A percentile compares a stretch with the other conserved stretches of the same genome.
phyloP scores from a whole-genome alignment of 2,329 filamentous ascomycete species.

The Pseudonectria buxi region DNA sequence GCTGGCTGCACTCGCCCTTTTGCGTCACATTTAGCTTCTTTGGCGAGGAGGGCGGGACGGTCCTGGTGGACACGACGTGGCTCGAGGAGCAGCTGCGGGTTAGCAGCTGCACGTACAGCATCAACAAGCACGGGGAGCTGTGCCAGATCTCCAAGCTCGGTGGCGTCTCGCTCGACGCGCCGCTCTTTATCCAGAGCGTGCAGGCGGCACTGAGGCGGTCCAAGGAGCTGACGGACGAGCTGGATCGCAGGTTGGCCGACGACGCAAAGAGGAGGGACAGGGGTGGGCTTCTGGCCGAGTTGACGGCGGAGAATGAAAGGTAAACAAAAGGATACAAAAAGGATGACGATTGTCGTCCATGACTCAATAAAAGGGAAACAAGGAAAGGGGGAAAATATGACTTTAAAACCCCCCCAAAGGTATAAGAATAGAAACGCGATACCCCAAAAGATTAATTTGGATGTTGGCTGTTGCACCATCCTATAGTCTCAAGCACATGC shows the following conservation, averaged over 20 bases:
- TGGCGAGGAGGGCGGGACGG: slow-evolving; percentile 58
- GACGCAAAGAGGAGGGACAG: slow-evolving; percentile 73
- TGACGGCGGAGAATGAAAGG: slow-evolving; percentile 78
- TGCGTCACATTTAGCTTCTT: slow-evolving; percentile 89
- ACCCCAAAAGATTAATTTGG: slow-evolving; percentile 16
- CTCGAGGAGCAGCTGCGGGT: slow-evolving; percentile 71
- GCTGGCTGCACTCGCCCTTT: slow-evolving; percentile 86
- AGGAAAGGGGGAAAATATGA: slow-evolving; percentile 7
- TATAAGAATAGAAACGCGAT: slow-evolving; percentile 23
- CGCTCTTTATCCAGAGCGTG: slow-evolving; percentile 69
- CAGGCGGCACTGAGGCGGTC: slow-evolving; percentile 70
- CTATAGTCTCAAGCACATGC: slow-evolving; percentile 4
- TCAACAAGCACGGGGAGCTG: slow-evolving; percentile 85
- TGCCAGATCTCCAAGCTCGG: slow-evolving; percentile 90
- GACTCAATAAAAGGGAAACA: slow-evolving; percentile 7
- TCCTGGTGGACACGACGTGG: slow-evolving; percentile 64
- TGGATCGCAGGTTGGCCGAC: slow-evolving; percentile 67
- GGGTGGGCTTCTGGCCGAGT: slow-evolving; percentile 70
- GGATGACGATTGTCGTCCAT: too few relatives aligned
- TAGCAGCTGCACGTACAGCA: slow-evolving; percentile 70
- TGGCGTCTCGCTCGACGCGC: slow-evolving; percentile 73
- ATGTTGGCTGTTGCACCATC: background rate
- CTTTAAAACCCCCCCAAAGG: slow-evolving; percentile 11
- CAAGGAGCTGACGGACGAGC: slow-evolving; percentile 67
- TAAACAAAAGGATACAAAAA: slow-evolving; percentile 15